A percentile compares a stretch with the other conserved stretches of the same genome.
These are phyloP conservation scores for Passalora sequoiae DNA, from an alignment of 2,329 filamentous ascomycete genomes.

Conservation along the genomic window DNA sequence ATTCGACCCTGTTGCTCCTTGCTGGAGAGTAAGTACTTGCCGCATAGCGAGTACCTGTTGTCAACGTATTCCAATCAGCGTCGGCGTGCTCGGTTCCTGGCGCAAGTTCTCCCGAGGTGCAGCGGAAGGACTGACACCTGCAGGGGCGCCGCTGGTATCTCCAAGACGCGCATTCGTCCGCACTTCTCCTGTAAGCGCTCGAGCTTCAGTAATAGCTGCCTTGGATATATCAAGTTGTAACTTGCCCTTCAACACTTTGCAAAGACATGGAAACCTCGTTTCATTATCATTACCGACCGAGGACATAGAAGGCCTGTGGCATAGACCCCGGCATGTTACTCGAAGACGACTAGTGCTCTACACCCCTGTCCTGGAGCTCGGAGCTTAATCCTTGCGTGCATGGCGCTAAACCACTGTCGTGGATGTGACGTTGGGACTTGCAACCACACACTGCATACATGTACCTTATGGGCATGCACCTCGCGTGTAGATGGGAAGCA, in stretches of 20 bases:
- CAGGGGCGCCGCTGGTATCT: not conserved
- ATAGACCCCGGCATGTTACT: not conserved
- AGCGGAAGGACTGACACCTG: not conserved
- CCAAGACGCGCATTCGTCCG: not conserved
- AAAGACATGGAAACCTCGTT: no score
- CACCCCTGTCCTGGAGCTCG: not conserved
- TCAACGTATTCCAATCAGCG: conserved; percentile 2
- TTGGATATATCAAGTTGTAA: not conserved
- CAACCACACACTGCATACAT: no score
- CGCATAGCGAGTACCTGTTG: no score
- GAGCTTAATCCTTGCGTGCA: not conserved
- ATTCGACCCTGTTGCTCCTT: no score
- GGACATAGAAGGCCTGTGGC: no score
- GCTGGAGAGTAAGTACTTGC: no score
- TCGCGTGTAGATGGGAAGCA: no score
- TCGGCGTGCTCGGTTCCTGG: not conserved
- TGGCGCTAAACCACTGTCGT: not conserved
- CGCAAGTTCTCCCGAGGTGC: not conserved
- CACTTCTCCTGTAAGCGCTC: not conserved
- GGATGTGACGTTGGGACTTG: not conserved
- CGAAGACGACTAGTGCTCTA: not conserved
- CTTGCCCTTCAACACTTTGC: no score
- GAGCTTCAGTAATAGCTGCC: not conserved
- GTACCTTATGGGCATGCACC: no score
- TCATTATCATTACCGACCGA: no score